Base-by-base conservation (phyloP, 352 stramenopile genomes). In the Globisporangium carolinianum region DNA sequence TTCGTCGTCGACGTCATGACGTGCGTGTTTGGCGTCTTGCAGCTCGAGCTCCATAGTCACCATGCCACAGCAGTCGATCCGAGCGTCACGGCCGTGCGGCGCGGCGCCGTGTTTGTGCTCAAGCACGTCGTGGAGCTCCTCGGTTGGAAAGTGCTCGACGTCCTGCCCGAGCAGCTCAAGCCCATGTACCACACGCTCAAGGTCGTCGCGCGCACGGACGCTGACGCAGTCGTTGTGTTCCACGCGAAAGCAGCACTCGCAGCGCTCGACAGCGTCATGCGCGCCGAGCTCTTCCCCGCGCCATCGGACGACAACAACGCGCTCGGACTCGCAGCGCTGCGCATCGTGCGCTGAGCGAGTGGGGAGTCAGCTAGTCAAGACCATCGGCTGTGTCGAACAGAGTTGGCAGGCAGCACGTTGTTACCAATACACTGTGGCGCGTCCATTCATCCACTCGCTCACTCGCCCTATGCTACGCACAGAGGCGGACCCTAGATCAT, bases 111-210 rank as follows among this genome's bases (percentile, higher is more conserved):
- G 9, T 94, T 91, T 24, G 55, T 94, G 55, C 68, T 94, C 17
- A 75, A 85, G 46, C 77, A 94, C 67, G 66, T 94, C 15, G 60
- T 92, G 2, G 67, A 91, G 56, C 63, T 91, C 39, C 72, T 95
- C 60, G 85, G 85, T 17, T 79, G 72, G 69, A 85, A 89, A 64
- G 66, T 89, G 46, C 55, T 95, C 6, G 81, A 93, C 48, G 61
- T 93, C 37, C 70, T 89, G 58, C 67, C 85, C 12, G 79, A 89
- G 18, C 76, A 90, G 32, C 71, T 95, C 51, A 75, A 73, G 39
- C 71, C 77, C 11, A 62, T 93, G 53, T 95, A 93, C 58, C 83
- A 84, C 52, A 83, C 72, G 12, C 73, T 95, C 51, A 91, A 91
- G 65, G 68, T 82, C 47, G 85, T 90, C 18, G 72, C 69, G 41